These are phyloP conservation scores for Chlorella sp. DNA, from an alignment of 139 green algal genomes.

Conservation along the genomic window DNA sequence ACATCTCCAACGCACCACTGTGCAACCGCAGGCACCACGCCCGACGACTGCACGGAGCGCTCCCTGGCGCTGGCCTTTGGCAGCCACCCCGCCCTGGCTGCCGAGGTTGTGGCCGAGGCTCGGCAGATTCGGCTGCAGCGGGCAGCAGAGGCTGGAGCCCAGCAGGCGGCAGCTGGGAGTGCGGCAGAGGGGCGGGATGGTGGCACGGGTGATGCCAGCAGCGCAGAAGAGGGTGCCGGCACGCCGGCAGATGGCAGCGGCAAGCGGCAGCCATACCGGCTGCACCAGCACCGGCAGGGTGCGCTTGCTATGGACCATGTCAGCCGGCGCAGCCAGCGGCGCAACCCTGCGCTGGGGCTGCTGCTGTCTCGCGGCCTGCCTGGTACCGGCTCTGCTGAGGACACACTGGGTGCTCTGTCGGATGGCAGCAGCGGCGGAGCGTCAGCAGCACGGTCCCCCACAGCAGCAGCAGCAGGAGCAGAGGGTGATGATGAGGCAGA, in stretches of 20 bases:
- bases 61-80: conserved; percentile 34
- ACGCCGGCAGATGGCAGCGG: background rate
- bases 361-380: background rate
- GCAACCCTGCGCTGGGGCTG: background rate
- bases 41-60: conserved; percentile 38
- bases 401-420: background rate
- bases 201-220: background rate
- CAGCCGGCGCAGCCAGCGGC: background rate
- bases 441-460: no score
- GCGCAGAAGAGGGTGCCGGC: no score
- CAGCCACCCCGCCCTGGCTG: conserved; percentile 34
- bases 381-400: no score
- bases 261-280: background rate
- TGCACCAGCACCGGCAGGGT: conserved; percentile 8
- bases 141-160: background rate
- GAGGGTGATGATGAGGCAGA: no score
- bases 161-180: background rate
- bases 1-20: no score
- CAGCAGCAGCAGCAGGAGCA: background rate
- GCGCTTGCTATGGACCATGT: background rate
- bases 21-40: background rate
- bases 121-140: conserved; percentile 6
- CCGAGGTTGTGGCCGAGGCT: conserved; percentile 34
- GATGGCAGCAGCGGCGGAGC: background rate
- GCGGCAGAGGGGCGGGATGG: background rate